Evolutionary conservation across 1,284 basidiomycete genomes (phyloP).

Genomic region (Irpex lacteus): DNA sequence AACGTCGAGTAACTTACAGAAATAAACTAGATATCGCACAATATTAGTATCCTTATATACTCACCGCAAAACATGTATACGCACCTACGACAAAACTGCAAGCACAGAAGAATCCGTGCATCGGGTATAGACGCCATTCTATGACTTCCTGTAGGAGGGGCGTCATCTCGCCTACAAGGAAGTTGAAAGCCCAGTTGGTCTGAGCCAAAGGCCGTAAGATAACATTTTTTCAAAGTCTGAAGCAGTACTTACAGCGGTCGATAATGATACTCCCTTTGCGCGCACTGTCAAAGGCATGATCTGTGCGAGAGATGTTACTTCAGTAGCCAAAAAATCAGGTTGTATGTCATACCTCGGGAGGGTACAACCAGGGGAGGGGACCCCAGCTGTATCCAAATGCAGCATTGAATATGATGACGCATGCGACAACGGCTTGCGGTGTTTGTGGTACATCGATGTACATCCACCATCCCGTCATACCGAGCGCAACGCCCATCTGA

Average conservation of each 20-base stretch:
- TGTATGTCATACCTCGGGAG: slow-evolving; percentile 61
- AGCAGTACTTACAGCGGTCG: slow-evolving; percentile 54
- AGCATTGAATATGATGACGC: slow-evolving; percentile 93
- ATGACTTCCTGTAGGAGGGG: slow-evolving; percentile 89
- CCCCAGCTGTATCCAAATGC: slow-evolving; percentile 88
- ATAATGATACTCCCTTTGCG: slow-evolving; percentile 93
- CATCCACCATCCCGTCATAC: slow-evolving; percentile 90
- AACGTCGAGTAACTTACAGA: slow-evolving; percentile 45
- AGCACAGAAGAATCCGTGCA: slow-evolving; percentile 94
- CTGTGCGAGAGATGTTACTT: slow-evolving; percentile 37
- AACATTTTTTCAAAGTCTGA: neutral
- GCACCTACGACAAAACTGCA: slow-evolving; percentile 81
- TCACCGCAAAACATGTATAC: slow-evolving; percentile 19
- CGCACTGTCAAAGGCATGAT: slow-evolving; percentile 90
- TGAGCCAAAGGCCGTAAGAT: neutral
- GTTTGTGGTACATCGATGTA: slow-evolving; percentile 86
- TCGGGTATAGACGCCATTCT: slow-evolving; percentile 90
- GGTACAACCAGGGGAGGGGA: slow-evolving; percentile 86
- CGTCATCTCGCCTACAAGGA: slow-evolving; percentile 86
- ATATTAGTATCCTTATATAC: slow-evolving; percentile 16
- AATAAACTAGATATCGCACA: slow-evolving; percentile 52
- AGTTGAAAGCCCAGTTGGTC: slow-evolving; percentile 85
- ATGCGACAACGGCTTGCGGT: slow-evolving; percentile 86
- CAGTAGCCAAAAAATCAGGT: neutral
- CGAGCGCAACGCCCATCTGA: slow-evolving; percentile 77